Evolutionary conservation across 2,329 filamentous ascomycete genomes (phyloP).

Genomic region (Aspergillus eucalypticola): DNA sequence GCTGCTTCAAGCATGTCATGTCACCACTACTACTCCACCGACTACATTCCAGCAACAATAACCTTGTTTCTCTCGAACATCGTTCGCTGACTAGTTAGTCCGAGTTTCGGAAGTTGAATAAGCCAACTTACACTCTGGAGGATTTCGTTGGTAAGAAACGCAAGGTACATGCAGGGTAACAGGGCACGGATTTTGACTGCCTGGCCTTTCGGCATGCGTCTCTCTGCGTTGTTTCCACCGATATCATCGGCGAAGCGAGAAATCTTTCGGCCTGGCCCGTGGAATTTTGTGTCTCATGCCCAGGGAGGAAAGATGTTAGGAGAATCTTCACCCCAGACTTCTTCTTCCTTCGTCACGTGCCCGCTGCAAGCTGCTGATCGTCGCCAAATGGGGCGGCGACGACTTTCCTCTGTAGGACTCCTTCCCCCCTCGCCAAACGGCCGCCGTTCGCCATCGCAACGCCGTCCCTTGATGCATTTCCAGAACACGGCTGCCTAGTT

Average conservation of each 20-base stretch:
- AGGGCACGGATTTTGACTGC: background rate
- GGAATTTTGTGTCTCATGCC: constrained; percentile 11
- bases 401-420: constrained; percentile 10
- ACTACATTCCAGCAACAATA: background rate
- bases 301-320: background rate
- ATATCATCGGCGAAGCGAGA: constrained; percentile 3
- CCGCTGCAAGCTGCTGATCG: background rate
- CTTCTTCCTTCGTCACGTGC: background rate
- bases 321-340: background rate
- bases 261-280: constrained; percentile 9
- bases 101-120: background rate
- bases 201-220: constrained; percentile 1
- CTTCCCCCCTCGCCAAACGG: background rate
- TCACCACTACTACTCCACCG: background rate
- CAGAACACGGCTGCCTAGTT: constrained; percentile 6
- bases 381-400: constrained; percentile 3
- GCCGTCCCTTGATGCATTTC: background rate
- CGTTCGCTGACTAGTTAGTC: too few relatives aligned
- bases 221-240: background rate
- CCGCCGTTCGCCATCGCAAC: background rate
- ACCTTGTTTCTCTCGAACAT: background rate
- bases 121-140: background rate
- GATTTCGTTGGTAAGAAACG: background rate
- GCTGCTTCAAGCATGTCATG: background rate
- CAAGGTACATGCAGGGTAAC: constrained; percentile 2